Base-by-base conservation (phyloP, 345 rosid genomes). In the Sisymbrium irio region DNA sequence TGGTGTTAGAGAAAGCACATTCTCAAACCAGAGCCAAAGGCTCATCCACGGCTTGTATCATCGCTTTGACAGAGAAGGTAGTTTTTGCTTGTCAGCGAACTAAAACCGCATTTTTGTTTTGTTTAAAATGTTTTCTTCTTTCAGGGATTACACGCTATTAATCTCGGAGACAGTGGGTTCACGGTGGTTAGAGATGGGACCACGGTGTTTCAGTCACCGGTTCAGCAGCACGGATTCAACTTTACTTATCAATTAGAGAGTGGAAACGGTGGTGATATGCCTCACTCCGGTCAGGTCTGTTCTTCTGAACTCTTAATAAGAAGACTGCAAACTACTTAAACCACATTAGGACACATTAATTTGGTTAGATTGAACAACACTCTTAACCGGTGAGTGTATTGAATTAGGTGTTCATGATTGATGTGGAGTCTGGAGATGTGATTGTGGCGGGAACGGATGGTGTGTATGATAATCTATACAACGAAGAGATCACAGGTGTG, bases 141-240 rank as follows among this genome's bases (percentile, higher is more conserved):
- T 69, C 36, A 87, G 96, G 96, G 86, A 49, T 68, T 89, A 40
- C 87, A 86, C 67, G 98, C 99, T 4, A 82, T 95, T 62, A 95
- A 95, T 74, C 83, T 95, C 40, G 99, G 99, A 41, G 98, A 95
- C 69, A 95, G 99, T 71, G 99, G 99, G 67, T 95, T 95, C 89
- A 81, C 89, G 6, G 94, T 92, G 67, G 82, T 95, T 70, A 81
- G 99, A 77, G 96, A 89, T 66, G 98, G 98, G 47, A 76, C 82
- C 65, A 89, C 94, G 2, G 73, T 92, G 72, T 92, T 90, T 77
- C 88, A 84, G 65, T 95, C 99, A 35, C 97, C 98, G 10, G 94
- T 85, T 67, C 99, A 95, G 80, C 97, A 90, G 76, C 99, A 92
- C 61, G 92, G 88, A 28, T 95, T 95, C 84, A 95, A 95, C 75